phyloP scores from a whole-genome alignment of 768 basidiomycete species.

The Pulveroboletus sp. region DNA sequence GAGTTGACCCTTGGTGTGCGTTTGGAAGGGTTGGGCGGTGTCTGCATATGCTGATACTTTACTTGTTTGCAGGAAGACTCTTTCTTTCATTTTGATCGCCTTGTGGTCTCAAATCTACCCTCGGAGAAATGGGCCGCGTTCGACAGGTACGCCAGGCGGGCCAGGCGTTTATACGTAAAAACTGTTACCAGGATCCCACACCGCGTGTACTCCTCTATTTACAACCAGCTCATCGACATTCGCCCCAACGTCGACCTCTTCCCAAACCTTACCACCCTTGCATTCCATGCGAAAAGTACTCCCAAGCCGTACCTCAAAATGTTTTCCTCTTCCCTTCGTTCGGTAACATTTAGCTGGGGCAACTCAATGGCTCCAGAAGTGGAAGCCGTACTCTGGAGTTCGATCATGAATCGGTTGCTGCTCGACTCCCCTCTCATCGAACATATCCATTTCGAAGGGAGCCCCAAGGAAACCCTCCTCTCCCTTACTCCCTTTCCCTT shows the following conservation, averaged over 20 bases:
- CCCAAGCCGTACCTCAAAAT: constrained; percentile 12
- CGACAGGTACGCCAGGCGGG: constrained; percentile 22
- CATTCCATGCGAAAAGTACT: constrained; percentile 15
- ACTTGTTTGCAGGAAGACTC: constrained; percentile 17
- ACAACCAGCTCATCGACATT: constrained; percentile 19
- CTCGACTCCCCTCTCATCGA: constrained; percentile 21
- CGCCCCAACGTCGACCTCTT: constrained; percentile 26
- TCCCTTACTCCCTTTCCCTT: constrained; percentile 17
- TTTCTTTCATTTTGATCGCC: constrained; percentile 11
- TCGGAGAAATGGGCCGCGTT: constrained; percentile 17
- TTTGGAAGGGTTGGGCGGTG: neutral
- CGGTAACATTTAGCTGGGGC: constrained; percentile 19
- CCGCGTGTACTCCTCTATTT: constrained; percentile 25
- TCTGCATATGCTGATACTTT: constrained; percentile 5
- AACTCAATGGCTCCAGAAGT: constrained; percentile 11
- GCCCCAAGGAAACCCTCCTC: constrained; percentile 18
- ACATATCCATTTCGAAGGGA: constrained; percentile 23
- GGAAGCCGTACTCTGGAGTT: constrained; percentile 20
- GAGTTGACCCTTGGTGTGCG: constrained; percentile 22
- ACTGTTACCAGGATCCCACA: constrained; percentile 26
- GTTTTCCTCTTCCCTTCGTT: constrained; percentile 24
- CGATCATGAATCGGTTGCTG: constrained; percentile 17
- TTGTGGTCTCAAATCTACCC: constrained; percentile 3
- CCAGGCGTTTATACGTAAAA: constrained; percentile 22
- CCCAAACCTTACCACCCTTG: constrained; percentile 16